Percentiles rank a stretch among this genome's conserved stretches.
Evolutionary conservation across 78 protist genomes (phyloP).

Genomic region (Protostelium mycophagum): DNA sequence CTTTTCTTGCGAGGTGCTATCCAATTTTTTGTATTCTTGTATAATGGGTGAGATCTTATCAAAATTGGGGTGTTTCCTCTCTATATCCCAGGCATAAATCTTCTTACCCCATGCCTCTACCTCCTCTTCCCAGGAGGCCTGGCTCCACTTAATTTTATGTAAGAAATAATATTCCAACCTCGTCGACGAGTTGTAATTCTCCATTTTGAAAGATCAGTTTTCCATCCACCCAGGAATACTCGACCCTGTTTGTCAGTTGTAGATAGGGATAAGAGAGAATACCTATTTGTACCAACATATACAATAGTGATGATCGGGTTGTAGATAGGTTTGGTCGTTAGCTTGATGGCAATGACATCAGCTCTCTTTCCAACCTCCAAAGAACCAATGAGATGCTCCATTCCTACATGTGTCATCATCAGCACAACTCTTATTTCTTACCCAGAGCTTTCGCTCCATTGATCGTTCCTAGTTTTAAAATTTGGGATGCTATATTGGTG

Average conservation of each 20-base stretch:
- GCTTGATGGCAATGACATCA: constrained; percentile 50
- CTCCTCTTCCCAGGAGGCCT: background rate
- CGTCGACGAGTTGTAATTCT: constrained; percentile 3
- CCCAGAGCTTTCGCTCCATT: constrained; percentile 70
- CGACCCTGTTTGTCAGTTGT: constrained; percentile 10
- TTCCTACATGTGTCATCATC: background rate
- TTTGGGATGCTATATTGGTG: background rate
- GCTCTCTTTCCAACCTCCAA: constrained; percentile 45
- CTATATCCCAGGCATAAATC: background rate
- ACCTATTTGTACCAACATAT: constrained; percentile 49
- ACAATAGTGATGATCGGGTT: constrained; percentile 49
- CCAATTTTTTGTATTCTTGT: too few relatives aligned
- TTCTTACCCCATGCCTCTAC: background rate
- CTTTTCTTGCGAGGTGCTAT: too few relatives aligned
- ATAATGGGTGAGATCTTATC: background rate
- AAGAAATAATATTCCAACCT: constrained; percentile 3
- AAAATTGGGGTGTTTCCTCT: background rate
- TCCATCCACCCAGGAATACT: constrained; percentile 52
- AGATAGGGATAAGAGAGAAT: too few relatives aligned
- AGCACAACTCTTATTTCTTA: background rate
- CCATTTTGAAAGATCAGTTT: constrained; percentile 21
- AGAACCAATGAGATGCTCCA: constrained; percentile 45
- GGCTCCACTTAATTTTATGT: background rate
- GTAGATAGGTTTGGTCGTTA: constrained; percentile 30
- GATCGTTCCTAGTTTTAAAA: constrained; percentile 23